Evolutionary conservation across 2,329 filamentous ascomycete species (phyloP).

Genomic region (Nectriaceae sp.): DNA sequence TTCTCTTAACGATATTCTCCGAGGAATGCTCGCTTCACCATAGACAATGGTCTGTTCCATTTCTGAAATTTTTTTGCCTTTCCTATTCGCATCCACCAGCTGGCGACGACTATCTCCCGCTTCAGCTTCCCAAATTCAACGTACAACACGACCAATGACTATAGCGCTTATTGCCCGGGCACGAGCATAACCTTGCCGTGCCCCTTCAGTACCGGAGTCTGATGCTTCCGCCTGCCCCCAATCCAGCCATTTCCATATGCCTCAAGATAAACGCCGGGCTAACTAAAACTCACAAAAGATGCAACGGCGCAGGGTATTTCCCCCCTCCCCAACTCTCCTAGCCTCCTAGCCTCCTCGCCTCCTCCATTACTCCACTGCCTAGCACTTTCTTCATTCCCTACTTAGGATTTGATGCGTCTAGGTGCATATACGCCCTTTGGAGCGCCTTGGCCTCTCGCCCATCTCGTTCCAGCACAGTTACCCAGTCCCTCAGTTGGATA

Average conservation of each 20-base stretch:
- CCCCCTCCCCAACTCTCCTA: conserved; percentile 15
- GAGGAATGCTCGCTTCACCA: no score
- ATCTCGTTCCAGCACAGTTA: conserved; percentile 78
- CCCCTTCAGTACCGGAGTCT: conserved; percentile 3
- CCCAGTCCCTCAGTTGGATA: conserved; percentile 83
- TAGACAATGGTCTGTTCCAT: no score
- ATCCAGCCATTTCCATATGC: conserved; percentile 18
- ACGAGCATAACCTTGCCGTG: conserved; percentile 7
- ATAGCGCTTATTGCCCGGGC: neutral
- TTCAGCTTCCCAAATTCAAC: no score
- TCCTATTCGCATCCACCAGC: neutral
- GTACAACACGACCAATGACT: neutral
- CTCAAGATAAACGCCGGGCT: conserved; percentile 36
- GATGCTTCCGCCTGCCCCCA: conserved; percentile 8
- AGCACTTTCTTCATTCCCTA: conserved; percentile 23
- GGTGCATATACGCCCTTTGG: conserved; percentile 56
- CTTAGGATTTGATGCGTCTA: conserved; percentile 52
- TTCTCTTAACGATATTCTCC: no score
- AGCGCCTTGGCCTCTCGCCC: conserved; percentile 66
- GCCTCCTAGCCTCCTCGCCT: conserved; percentile 6
- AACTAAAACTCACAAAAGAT: conserved; percentile 33
- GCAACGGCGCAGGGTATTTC: conserved; percentile 36
- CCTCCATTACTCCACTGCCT: conserved; percentile 18
- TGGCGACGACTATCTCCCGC: no score
- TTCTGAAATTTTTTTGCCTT: no score